Percentiles rank a stretch among this genome's conserved stretches.
These are phyloP conservation scores for maize (Zea mays) DNA, from an alignment of 176 grass and related monocot species.

Conservation along the genomic window Zm-B73-REFERENCE-NAM-5.0 NC_050099.1:29100001-29100500, in stretches of 20 bases:
- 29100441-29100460: conserved; percentile 63
- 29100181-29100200: no score
- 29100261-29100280: conserved; percentile 81
- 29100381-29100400: conserved; percentile 95
- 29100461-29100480: no score
- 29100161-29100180: no score
- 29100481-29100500: no score
- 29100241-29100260: conserved; percentile 96
- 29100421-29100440: conserved; percentile 92
- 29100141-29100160: no score
- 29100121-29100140: no score
- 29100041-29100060: no score
- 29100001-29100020: no score
- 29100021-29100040: no score
- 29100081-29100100: no score
- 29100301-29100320: conserved; percentile 90
- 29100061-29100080: no score
- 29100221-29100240: conserved; percentile 97
- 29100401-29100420: conserved; percentile 94
- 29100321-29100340: conserved; percentile 95
- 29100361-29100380: conserved; percentile 83
- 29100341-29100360: conserved; percentile 84
- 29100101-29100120: no score
- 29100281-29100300: conserved; percentile 90
- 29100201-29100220: conserved; percentile 85